A percentile compares a stretch with the other conserved stretches of the same genome.
Conservation (phyloP, 805 yeast species). For the Kregervanrija fluxuum region DNA sequence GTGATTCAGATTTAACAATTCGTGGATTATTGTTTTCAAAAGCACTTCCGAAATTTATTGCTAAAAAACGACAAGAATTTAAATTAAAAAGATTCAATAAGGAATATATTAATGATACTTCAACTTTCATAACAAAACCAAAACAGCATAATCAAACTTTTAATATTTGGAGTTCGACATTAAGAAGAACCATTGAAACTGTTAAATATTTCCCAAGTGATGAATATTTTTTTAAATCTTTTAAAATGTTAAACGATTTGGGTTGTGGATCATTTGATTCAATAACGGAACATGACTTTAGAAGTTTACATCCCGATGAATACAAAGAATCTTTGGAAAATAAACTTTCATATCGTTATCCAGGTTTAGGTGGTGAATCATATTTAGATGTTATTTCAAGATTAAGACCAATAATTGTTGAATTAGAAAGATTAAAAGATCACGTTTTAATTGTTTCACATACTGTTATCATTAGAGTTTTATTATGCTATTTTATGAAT, state of each 20-base stretch:
- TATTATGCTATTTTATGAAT: conserved; percentile 32
- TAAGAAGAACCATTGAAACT: conserved; percentile 27
- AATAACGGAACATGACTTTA: conserved; percentile 24
- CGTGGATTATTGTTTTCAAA: conserved; percentile 27
- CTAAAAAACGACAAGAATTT: conserved; percentile 28
- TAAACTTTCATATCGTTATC: conserved; percentile 27
- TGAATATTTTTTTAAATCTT: conserved; percentile 25
- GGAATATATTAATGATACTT: conserved; percentile 25
- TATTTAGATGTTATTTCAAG: conserved; percentile 30
- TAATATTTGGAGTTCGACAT: conserved; percentile 30
- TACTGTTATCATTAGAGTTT: conserved; percentile 28
- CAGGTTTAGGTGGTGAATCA: conserved; percentile 33
- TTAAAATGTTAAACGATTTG: conserved; percentile 29
- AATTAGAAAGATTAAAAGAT: conserved; percentile 28
- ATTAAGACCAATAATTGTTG: conserved; percentile 29
- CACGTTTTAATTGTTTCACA: conserved; percentile 30
- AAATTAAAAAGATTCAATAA: conserved; percentile 27
- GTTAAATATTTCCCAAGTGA: conserved; percentile 24
- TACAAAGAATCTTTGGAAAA: conserved; percentile 24
- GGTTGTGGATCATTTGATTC: conserved; percentile 30
- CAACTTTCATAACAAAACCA: conserved; percentile 15
- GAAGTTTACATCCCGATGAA: conserved; percentile 19
- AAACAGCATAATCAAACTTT: conserved; percentile 21
- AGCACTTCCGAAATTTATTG: conserved; percentile 29
- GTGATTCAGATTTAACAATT: conserved; percentile 25